Evolutionary conservation across 2,329 filamentous ascomycete species (phyloP).

Genomic region (Penicillium sp.): DNA sequence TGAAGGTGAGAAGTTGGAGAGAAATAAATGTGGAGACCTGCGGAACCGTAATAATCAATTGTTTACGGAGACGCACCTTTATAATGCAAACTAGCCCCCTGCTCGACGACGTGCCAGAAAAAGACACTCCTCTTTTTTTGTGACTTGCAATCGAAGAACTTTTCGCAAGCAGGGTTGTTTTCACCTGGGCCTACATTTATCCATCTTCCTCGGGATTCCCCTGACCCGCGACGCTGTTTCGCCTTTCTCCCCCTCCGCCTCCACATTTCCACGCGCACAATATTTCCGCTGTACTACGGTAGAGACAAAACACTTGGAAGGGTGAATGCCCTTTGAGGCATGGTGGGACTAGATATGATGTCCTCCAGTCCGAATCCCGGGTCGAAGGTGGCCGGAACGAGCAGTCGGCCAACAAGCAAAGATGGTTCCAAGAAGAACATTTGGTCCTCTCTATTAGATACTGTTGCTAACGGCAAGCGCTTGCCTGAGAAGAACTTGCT

Average conservation of each 20-base stretch:
- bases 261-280: constrained; percentile 15
- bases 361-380: constrained; percentile 41
- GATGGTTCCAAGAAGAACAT: constrained; percentile 76
- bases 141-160: background rate
- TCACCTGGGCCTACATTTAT: background rate
- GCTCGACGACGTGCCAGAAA: constrained; percentile 14
- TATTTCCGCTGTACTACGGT: constrained; percentile 4
- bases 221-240: constrained; percentile 30
- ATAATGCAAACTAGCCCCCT: constrained; percentile 14
- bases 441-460: constrained; percentile 91
- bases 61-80: constrained; percentile 22
- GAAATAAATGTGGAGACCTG: constrained; percentile 23
- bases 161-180: background rate
- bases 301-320: constrained; percentile 30
- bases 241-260: constrained; percentile 8
- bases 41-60: constrained; percentile 30
- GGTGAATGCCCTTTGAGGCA: constrained; percentile 35
- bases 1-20: constrained; percentile 12
- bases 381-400: constrained; percentile 32
- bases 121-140: background rate
- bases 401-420: constrained; percentile 54
- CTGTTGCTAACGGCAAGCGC: constrained; percentile 83
- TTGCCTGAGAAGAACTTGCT: constrained; percentile 89
- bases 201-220: constrained; percentile 28
- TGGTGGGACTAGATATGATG: constrained; percentile 41